A percentile compares a stretch with the other conserved stretches of the same genome.
These are phyloP conservation scores for Lumnitzera racemosa DNA, from an alignment of 345 rosid species.

Conservation along the genomic window DNA sequence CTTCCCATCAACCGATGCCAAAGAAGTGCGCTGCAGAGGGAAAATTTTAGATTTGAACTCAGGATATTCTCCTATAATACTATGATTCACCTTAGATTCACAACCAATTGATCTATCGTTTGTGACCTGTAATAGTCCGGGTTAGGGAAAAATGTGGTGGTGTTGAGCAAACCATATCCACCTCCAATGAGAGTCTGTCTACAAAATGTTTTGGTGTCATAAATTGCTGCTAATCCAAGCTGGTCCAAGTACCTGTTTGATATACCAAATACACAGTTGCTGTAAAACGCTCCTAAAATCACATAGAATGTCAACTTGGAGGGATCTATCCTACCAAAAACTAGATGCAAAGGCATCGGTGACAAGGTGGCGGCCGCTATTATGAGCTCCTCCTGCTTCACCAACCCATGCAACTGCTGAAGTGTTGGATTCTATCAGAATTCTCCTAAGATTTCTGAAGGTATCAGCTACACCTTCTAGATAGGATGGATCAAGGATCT, in stretches of 20 bases:
- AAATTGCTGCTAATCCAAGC: conserved; percentile 47
- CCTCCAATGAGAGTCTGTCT: conserved; percentile 53
- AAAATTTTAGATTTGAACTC: background rate
- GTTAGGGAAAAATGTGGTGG: conserved; percentile 35
- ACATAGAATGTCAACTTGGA: background rate
- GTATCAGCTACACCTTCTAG: conserved; percentile 23
- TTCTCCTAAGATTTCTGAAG: conserved; percentile 23
- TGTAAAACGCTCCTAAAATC: background rate
- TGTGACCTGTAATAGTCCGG: conserved; percentile 39
- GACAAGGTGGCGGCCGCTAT: conserved; percentile 42
- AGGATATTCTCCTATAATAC: too few species aligned
- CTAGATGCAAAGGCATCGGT: conserved; percentile 44
- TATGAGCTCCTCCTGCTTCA: conserved; percentile 57
- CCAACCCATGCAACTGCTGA: conserved; percentile 55
- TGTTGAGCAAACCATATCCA: conserved; percentile 47
- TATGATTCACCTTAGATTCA: background rate
- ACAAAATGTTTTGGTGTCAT: conserved; percentile 41
- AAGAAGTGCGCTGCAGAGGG: conserved; percentile 29
- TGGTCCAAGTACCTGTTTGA: conserved; percentile 48
- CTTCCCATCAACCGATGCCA: conserved; percentile 49
- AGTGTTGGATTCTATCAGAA: conserved; percentile 28
- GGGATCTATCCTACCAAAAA: conserved; percentile 31
- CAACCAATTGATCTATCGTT: background rate
- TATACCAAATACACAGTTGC: too few species aligned
- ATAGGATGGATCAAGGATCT: conserved; percentile 36